Percentiles rank a stretch among this genome's conserved stretches.
phyloP scores from a whole-genome alignment of 23 red algal genomes.

The Gracilaria domingensis region DNA sequence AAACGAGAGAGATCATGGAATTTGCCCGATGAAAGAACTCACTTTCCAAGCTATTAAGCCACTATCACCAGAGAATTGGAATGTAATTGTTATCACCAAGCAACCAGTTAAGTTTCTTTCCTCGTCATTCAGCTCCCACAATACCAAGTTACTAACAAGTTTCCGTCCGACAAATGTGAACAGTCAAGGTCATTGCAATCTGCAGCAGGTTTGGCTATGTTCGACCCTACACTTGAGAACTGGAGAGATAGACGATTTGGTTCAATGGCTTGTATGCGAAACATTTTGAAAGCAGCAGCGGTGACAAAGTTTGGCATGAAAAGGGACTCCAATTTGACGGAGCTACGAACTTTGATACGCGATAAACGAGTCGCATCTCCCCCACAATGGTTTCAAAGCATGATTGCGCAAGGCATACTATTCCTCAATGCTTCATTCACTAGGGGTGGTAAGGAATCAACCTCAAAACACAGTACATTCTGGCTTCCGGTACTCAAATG shows the following conservation, averaged over 20 bases:
- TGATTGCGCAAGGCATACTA: neutral
- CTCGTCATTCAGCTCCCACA: neutral
- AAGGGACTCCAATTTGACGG: neutral
- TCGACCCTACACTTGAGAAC: neutral
- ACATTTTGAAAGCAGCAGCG: conserved; percentile 2
- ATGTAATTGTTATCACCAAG: neutral
- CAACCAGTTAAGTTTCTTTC: neutral
- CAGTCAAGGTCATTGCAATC: neutral
- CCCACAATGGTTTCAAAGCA: conserved; percentile 13
- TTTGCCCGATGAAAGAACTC: conserved; percentile 1
- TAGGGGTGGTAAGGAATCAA: neutral
- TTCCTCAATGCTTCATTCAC: conserved; percentile 21
- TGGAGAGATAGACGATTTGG: neutral
- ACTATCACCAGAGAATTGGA: conserved; percentile 10
- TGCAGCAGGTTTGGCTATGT: neutral
- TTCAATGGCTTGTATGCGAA: neutral
- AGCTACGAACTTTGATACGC: neutral
- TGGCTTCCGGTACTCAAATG: conserved; percentile 23
- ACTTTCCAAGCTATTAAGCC: conserved; percentile 8
- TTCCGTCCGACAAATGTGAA: neutral
- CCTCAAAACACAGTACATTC: neutral
- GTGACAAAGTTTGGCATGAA: neutral
- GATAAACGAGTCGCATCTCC: neutral
- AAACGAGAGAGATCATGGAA: neutral
- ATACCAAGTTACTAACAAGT: no score